These are phyloP conservation scores for Penicillium hordei DNA, from an alignment of 2,329 filamentous ascomycete genomes.

Conservation along the genomic window DNA sequence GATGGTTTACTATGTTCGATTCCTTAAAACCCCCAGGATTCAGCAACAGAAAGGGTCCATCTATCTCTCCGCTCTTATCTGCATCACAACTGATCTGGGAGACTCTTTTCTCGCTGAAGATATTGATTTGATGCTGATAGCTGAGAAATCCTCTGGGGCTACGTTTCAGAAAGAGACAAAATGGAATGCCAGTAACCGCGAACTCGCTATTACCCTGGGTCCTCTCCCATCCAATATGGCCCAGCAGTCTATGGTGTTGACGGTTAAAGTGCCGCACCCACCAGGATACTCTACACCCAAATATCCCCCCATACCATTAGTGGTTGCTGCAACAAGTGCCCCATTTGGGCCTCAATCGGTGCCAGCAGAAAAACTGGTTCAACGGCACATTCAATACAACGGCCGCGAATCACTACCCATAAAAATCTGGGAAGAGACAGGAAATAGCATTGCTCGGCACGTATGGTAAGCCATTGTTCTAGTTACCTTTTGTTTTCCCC, in stretches of 20 bases:
- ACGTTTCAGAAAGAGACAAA: slow-evolving; percentile 26
- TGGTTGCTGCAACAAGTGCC: slow-evolving; percentile 60
- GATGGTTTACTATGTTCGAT: slow-evolving; percentile 65
- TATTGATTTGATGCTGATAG: slow-evolving; percentile 32
- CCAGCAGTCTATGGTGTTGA: slow-evolving; percentile 30
- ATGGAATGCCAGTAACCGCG: slow-evolving; percentile 39
- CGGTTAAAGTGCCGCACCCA: slow-evolving; percentile 26
- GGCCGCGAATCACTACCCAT: slow-evolving; percentile 35
- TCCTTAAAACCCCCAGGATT: slow-evolving; percentile 62
- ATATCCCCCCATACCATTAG: slow-evolving; percentile 38
- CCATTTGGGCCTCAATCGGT: slow-evolving; percentile 41
- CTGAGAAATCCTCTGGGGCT: slow-evolving; percentile 19
- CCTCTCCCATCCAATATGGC: slow-evolving; percentile 29
- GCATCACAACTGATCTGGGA: slow-evolving; percentile 68
- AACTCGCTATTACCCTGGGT: slow-evolving; percentile 34
- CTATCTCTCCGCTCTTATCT: slow-evolving; percentile 55
- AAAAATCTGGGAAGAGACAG: slow-evolving; percentile 66
- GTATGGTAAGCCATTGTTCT: slow-evolving; percentile 56
- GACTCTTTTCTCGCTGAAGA: slow-evolving; percentile 59
- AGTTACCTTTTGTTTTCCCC: neutral
- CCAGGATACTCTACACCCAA: slow-evolving; percentile 11
- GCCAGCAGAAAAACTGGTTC: slow-evolving; percentile 54
- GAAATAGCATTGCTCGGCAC: slow-evolving; percentile 70
- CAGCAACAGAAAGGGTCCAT: slow-evolving; percentile 46
- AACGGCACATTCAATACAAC: slow-evolving; percentile 49